Base-by-base conservation (phyloP, 495 filamentous ascomycete species). In the Evernia prunastri region DNA sequence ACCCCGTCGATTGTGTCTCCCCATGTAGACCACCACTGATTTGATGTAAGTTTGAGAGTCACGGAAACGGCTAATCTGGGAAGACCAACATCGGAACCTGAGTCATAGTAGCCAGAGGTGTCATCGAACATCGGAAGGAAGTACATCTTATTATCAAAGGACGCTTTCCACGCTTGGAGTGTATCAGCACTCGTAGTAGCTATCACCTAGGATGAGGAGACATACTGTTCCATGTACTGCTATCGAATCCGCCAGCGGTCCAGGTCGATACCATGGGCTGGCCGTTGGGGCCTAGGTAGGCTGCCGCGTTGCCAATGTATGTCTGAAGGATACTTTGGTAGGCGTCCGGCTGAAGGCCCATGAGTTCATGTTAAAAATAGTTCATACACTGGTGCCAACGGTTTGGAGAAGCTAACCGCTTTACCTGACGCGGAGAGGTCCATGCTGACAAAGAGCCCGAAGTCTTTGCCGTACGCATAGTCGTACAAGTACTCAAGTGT, bases 401-500 rank as follows among this genome's bases (percentile, higher is more conserved):
- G 61, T n/a, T n/a, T 45, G 17, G 39, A 35, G 13, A 29, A 20
- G 27, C 61, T 63, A 3, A 63, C 61, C 56, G 65, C 60, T 42
- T 27, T 37, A 9, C 9, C 20, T 1, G 63, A 47, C 40, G 60
- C 65, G 7, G 39, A 54, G 25, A 67, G 54, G 10, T 75, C 73
- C 53, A 75, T 72, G 40, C 66, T 70, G 60, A 75, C 63, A 56
- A 72, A 75, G 15, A 75, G 64, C 53, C 70, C 69, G 63, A 75
- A 75, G 49, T 63, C 51, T 35, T 58, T 67, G n/a, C 58, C 65
- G 5, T 33, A 33, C 3, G 71, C 68, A 60, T 58, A 25, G 31
- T 35, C 60, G 67, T 69, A 73, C 6, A 74, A 57, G 27, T 67
- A 51, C 3, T 56, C 39, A 37, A 74, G 33, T 9, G 70, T 66